Conservation (phyloP, 352 stramenopile genomes). For the Globisporangium lucens region DNA sequence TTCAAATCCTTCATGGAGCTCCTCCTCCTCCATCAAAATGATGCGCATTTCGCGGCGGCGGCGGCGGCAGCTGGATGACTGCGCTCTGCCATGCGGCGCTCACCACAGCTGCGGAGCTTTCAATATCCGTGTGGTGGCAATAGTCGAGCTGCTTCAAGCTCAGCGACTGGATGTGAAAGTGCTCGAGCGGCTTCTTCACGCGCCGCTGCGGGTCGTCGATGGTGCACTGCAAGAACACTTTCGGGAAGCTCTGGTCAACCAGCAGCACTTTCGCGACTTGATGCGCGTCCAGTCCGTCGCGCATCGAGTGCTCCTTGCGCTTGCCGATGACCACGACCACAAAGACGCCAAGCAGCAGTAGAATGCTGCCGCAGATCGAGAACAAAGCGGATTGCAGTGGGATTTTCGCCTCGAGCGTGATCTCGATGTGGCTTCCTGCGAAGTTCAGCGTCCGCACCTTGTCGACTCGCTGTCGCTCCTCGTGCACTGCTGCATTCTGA, state of each 20-base stretch:
- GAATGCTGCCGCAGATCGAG: constrained; percentile 21
- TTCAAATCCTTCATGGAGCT: not conserved
- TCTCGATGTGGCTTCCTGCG: constrained; percentile 24
- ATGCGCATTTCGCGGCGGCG: not conserved
- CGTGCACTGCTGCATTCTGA: constrained; percentile 40
- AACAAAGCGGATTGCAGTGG: constrained; percentile 31
- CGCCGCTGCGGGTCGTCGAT: constrained; percentile 17
- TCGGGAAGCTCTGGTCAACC: constrained; percentile 30
- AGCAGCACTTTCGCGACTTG: constrained; percentile 42
- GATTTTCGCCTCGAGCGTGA: constrained; percentile 35
- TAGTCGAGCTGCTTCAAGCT: constrained; percentile 28
- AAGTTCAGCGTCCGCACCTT: constrained; percentile 32
- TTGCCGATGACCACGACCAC: constrained; percentile 20
- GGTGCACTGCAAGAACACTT: constrained; percentile 35
- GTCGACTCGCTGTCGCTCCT: constrained; percentile 21
- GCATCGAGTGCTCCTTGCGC: constrained; percentile 22
- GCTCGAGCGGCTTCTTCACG: constrained; percentile 20
- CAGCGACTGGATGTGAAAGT: constrained; percentile 29
- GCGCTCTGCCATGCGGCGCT: constrained; percentile 1
- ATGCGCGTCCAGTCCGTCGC: constrained; percentile 25
- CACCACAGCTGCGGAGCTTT: not conserved
- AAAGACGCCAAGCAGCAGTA: constrained; percentile 19
- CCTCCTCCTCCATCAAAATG: not conserved
- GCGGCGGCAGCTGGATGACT: constrained; percentile 7
- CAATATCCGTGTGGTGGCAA: not conserved